phyloP scores from a whole-genome alignment of 345 rosid species.

The Sisymbrium altissimum region DNA sequence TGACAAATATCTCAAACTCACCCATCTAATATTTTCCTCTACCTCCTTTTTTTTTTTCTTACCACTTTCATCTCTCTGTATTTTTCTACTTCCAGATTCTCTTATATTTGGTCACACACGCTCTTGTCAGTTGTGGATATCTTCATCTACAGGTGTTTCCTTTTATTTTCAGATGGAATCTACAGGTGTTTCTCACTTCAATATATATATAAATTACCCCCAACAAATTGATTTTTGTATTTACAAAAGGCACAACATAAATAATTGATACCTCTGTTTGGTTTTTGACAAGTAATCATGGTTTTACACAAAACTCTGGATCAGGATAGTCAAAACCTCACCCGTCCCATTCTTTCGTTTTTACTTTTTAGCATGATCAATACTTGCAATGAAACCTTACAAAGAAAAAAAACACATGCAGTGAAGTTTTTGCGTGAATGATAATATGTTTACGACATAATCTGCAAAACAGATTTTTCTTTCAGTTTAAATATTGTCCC shows the following conservation, averaged over 20 bases:
- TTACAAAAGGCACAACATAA: background rate
- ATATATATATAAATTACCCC: background rate
- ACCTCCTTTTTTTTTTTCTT: background rate
- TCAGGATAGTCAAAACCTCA: background rate
- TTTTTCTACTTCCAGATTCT: background rate
- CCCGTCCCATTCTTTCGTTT: background rate
- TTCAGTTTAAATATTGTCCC: background rate
- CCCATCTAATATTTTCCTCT: conserved; percentile 1
- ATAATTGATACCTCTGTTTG: background rate
- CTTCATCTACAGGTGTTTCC: conserved; percentile 27
- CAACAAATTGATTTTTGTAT: background rate
- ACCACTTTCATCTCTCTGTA: background rate
- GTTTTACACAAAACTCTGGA: background rate
- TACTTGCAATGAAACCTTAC: background rate
- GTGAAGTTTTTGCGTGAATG: background rate
- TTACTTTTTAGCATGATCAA: background rate
- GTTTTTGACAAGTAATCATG: background rate
- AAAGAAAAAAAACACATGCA: background rate
- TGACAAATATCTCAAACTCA: conserved; percentile 31
- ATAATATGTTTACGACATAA: background rate
- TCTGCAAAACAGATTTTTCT: background rate
- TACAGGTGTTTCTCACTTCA: conserved; percentile 16
- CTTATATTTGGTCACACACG: conserved; percentile 26
- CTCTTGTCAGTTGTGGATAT: conserved; percentile 30
- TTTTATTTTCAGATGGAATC: conserved; percentile 29